Conservation (phyloP, 2,329 filamentous ascomycete genomes). For the Magnaporthiopsis rhizophila region DNA sequence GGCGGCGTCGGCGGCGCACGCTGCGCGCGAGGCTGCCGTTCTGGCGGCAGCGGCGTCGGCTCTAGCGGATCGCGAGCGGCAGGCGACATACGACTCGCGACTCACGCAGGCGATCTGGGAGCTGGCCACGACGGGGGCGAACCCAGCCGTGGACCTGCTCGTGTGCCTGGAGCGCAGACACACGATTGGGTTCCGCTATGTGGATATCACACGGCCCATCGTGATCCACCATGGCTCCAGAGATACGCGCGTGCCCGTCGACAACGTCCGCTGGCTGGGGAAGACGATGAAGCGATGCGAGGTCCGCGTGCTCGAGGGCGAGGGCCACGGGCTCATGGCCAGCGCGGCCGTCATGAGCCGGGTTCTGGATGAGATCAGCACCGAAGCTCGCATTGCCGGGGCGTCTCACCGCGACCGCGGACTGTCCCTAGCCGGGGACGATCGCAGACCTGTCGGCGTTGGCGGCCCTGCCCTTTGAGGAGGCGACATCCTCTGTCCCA, state of each 20-base stretch:
- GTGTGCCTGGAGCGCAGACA: conserved; percentile 88
- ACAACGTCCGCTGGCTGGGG: conserved; percentile 91
- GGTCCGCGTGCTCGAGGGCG: conserved; percentile 79
- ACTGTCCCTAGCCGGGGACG: no score
- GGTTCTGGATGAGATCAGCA: conserved; percentile 88
- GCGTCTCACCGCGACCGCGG: background rate
- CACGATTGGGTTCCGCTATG: conserved; percentile 91
- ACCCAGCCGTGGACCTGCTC: conserved; percentile 86
- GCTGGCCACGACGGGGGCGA: conserved; percentile 80
- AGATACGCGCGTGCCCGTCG: conserved; percentile 85
- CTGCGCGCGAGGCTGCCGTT: conserved; percentile 23
- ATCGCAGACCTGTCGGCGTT: no score
- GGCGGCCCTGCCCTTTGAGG: no score
- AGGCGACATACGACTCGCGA: conserved; percentile 70
- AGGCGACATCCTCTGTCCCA: no score
- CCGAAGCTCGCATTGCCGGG: conserved; percentile 60
- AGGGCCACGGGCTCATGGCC: conserved; percentile 94
- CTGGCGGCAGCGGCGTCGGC: conserved; percentile 50
- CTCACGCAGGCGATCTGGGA: conserved; percentile 94
- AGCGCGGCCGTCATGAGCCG: conserved; percentile 87
- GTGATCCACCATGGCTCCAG: conserved; percentile 91
- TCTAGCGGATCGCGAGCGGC: conserved; percentile 62
- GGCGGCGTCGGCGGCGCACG: conserved; percentile 12
- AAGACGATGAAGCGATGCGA: conserved; percentile 92
- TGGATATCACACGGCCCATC: conserved; percentile 85